These are phyloP conservation scores for Mucuna pruriens DNA, from an alignment of 306 rosid genomes.

Conservation along the genomic window DNA sequence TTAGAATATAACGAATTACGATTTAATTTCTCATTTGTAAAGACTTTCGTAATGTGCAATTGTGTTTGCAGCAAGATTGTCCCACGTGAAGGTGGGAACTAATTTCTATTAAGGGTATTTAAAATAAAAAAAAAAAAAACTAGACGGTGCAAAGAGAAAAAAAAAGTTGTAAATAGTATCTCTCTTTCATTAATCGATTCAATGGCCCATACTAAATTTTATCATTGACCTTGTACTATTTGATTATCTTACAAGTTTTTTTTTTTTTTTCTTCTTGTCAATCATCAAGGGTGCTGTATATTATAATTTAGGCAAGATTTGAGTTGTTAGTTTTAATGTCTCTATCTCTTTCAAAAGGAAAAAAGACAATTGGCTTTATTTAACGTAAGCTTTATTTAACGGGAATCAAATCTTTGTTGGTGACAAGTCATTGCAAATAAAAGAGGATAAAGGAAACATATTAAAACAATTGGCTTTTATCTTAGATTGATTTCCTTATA, in stretches of 20 bases:
- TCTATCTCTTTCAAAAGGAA: neutral
- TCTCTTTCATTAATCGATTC: neutral
- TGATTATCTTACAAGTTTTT: neutral
- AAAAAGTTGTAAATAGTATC: too few species aligned
- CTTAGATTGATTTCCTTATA: neutral
- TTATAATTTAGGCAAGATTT: neutral
- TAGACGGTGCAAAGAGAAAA: too few species aligned
- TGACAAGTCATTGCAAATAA: neutral
- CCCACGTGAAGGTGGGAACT: neutral
- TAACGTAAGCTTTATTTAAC: constrained; percentile 22
- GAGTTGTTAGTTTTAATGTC: constrained; percentile 26
- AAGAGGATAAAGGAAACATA: neutral
- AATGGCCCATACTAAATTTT: constrained; percentile 7
- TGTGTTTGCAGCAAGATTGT: neutral
- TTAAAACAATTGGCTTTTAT: neutral
- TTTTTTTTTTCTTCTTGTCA: neutral
- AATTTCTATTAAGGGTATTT: too few species aligned
- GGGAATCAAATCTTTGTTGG: constrained; percentile 9
- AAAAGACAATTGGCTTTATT: constrained; percentile 25
- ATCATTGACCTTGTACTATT: neutral
- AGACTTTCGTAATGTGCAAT: neutral
- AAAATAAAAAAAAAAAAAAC: too few species aligned
- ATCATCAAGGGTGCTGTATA: neutral
- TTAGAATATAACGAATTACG: neutral
- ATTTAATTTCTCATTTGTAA: neutral